Base-by-base conservation (phyloP, 768 basidiomycete species). In the Boletus rex-veris region DNA sequence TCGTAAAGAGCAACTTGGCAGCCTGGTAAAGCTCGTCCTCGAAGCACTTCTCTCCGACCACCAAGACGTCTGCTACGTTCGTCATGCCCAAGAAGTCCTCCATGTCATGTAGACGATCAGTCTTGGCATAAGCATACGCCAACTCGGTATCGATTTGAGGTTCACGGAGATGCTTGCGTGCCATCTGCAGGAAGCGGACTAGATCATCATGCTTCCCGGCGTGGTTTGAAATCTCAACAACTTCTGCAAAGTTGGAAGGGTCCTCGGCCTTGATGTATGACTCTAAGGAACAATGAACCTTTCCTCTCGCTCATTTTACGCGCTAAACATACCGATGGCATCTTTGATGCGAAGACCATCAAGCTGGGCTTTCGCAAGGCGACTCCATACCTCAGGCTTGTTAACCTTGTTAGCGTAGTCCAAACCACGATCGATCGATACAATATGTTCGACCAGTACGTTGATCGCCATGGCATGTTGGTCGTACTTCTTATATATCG, bases 11-110 rank as follows among this genome's bases (percentile, higher is more conserved):
- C 5, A 99, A 73, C 75, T 96, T 97, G 31, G 96, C 90, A 45
- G 97, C 97, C 63, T 98, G 93, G 71, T 98, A 99, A 28, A 99
- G 78, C 66, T 93, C 92, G 56, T 98, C 97, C 65, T 98, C 92
- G 76, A 99, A 99, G 68, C 95, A 98, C 72, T 98, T 98, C 79
- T 99, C 97, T 70, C 97, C 97, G 50, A 98, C 97, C 60, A 92
- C 90, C 19, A 99, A 79, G 47, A 98, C 78, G 66, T 99, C 97
- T 6, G 97, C 97, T 44, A 99, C 97, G 60, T 99, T 99, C 41
- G 97, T 99, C 90, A 98, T 96, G 21, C 81, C 81, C 60, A 99
- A 76, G 83, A 99, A 99, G 74, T 99, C 97, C 66, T 99, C 97
- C 97, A 98, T 98, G 67, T 99, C 97, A 68, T 98, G 96, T 14